Evolutionary conservation across 2,329 filamentous ascomycete species (phyloP).

Genomic region (Fusarium sp.): DNA sequence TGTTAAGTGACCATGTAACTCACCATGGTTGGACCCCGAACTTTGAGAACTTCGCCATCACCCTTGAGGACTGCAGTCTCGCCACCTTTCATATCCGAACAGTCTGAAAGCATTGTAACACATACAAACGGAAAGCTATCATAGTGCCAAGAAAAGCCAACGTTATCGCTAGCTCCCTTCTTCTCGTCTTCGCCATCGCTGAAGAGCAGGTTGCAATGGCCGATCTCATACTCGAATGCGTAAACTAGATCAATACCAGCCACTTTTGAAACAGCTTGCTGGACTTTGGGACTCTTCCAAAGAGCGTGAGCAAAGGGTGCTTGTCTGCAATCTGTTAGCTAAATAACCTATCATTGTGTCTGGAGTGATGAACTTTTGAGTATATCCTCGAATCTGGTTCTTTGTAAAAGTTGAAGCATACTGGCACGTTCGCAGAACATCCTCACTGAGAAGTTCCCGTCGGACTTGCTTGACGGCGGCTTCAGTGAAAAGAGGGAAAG

Average conservation of each 20-base stretch:
- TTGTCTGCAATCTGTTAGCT: slow-evolving; percentile 38
- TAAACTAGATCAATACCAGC: slow-evolving; percentile 66
- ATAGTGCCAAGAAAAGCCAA: slow-evolving; percentile 65
- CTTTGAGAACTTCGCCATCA: slow-evolving; percentile 64
- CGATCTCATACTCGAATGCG: slow-evolving; percentile 65
- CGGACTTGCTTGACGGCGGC: slow-evolving; percentile 72
- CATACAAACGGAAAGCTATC: slow-evolving; percentile 77
- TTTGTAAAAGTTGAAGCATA: slow-evolving; percentile 59
- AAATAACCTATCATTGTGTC: background rate
- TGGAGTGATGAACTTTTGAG: slow-evolving; percentile 57
- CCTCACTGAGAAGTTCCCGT: slow-evolving; percentile 67
- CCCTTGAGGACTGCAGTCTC: slow-evolving; percentile 70
- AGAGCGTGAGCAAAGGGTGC: slow-evolving; percentile 71
- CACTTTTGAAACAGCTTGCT: slow-evolving; percentile 60
- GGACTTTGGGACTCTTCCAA: slow-evolving; percentile 56
- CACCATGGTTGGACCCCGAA: slow-evolving; percentile 69
- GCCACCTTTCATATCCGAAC: slow-evolving; percentile 70
- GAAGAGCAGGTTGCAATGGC: slow-evolving; percentile 64
- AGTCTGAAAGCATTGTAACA: slow-evolving; percentile 74
- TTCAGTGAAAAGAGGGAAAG: slow-evolving; percentile 70
- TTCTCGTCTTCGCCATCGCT: slow-evolving; percentile 56
- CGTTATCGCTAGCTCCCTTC: slow-evolving; percentile 58
- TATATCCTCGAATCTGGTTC: slow-evolving; percentile 65
- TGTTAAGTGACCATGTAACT: slow-evolving; percentile 26
- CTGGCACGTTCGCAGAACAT: slow-evolving; percentile 65